Evolutionary conservation across 768 basidiomycete genomes (phyloP).

Genomic region (Tulasnella sp.): DNA sequence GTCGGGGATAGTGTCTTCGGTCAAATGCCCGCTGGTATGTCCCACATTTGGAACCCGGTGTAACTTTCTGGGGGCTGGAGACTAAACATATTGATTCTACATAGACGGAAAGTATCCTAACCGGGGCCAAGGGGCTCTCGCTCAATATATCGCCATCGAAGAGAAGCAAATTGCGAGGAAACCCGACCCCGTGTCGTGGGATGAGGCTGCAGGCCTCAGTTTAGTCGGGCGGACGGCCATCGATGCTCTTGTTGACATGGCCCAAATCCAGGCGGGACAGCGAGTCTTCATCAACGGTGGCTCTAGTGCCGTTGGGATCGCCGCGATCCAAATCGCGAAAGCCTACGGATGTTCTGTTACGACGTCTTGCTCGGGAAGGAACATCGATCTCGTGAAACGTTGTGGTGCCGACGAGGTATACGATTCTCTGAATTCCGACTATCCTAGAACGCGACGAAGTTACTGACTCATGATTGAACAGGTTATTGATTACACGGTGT

Average conservation of each 20-base stretch:
- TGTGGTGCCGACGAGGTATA: slow-evolving; percentile 58
- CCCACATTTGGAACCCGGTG: neutral
- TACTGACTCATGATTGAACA: slow-evolving; percentile 14
- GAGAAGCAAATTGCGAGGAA: slow-evolving; percentile 31
- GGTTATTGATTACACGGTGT: slow-evolving; percentile 53
- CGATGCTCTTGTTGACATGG: slow-evolving; percentile 38
- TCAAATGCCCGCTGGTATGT: slow-evolving; percentile 31
- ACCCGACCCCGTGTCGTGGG: slow-evolving; percentile 40
- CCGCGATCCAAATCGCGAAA: slow-evolving; percentile 65
- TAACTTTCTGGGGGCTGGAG: neutral
- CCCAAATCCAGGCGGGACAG: slow-evolving; percentile 44
- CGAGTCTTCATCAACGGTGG: slow-evolving; percentile 61
- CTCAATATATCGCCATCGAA: slow-evolving; percentile 43
- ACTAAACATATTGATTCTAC: neutral
- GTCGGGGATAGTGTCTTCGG: slow-evolving; percentile 59
- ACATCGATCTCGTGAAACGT: slow-evolving; percentile 42
- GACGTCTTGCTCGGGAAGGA: slow-evolving; percentile 48
- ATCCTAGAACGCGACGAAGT: neutral
- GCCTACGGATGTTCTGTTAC: slow-evolving; percentile 45
- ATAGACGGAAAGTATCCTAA: slow-evolving; percentile 16
- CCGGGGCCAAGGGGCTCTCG: slow-evolving; percentile 43
- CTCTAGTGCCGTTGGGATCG: slow-evolving; percentile 53
- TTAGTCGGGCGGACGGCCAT: slow-evolving; percentile 50
- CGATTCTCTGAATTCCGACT: neutral
- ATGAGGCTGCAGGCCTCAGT: slow-evolving; percentile 49